Evolutionary conservation across 805 yeast genomes (phyloP), one percentile per base, ranked within the genome.

Genomic region (Candida stauntonica): DNA sequence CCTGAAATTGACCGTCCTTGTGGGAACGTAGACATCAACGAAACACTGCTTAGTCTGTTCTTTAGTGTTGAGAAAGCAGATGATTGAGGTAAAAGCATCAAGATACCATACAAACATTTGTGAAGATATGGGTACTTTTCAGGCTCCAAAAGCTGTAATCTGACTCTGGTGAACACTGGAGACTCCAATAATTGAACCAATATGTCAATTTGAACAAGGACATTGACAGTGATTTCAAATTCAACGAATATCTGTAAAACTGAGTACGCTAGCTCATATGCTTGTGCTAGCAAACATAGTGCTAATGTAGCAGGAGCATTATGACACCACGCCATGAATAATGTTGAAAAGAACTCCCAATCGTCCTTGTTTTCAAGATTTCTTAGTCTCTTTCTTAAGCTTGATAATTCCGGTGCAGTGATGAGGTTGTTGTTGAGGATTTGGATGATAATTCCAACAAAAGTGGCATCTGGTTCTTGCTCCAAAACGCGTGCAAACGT

Each of bases 31-130:
- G 49, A 45, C 7, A 66, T 58, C n/a, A 70, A 66, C 5, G 75
- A 66, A 18, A 64, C 64, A 46, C 68, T 63, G 37, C 54, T 75
- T 35, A 93, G 67, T 43, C 99, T 70, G 52, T 81, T 85, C 47
- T 82, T 82, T 47, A 93, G 68, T 0, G 85, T 77, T n/a, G 74
- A 78, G 57, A 86, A 93, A 0, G 98, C 95, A 11, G 86, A 74
- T 0, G 96, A 86, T 58, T 93, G 99, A 0, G 99, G 99, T 35
- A 93, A 62, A 5, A 93, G 70, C 99, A 93, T 93, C 42, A 93
- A 66, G 21, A 93, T 73, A 2, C 98, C 99, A 58, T 87, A 93
- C 21, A 93, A 70, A 37, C 96, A 85, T 56, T 87, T 86, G 68
- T 82, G 86, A 24, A 93, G 64, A 52, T 73, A 84, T 1, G 94